Conservation (phyloP, 345 rosid species). For the Combretum micranthum region DNA sequence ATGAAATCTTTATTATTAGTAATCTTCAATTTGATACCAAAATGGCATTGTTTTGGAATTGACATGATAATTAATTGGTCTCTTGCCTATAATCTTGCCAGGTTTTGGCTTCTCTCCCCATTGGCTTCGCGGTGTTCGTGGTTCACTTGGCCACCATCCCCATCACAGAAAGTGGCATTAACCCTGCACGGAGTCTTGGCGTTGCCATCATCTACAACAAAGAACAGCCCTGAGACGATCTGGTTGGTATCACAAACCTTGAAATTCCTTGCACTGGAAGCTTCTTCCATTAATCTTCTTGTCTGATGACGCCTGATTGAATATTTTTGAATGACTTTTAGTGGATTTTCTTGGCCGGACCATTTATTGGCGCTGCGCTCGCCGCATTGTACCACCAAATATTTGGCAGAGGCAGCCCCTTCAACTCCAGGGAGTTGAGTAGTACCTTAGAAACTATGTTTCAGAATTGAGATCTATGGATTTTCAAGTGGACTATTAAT, state of each 20-base stretch:
- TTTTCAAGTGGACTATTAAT: too few species aligned
- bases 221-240: slow-evolving; percentile 36
- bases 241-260: slow-evolving; percentile 12
- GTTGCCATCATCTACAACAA: slow-evolving; percentile 15
- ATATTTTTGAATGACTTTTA: slow-evolving; percentile 7
- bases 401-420: slow-evolving; percentile 24
- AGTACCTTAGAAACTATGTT: not conserved
- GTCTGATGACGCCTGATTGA: too few species aligned
- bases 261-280: not conserved
- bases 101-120: slow-evolving; percentile 40
- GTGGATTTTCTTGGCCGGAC: slow-evolving; percentile 31
- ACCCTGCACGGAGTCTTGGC: slow-evolving; percentile 47
- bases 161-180: slow-evolving; percentile 26
- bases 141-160: slow-evolving; percentile 42
- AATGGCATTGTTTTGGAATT: too few species aligned
- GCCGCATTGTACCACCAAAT: slow-evolving; percentile 29
- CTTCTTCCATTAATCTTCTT: too few species aligned
- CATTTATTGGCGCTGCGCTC: slow-evolving; percentile 26
- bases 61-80: not conserved
- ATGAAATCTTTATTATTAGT: too few species aligned
- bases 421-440: slow-evolving; percentile 15
- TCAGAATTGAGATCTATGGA: not conserved
- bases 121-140: slow-evolving; percentile 43
- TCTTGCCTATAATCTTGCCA: not conserved
- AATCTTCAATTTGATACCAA: too few species aligned